Conservation (phyloP, 805 yeast species). For the Zygosaccharomyces bisporus region DNA sequence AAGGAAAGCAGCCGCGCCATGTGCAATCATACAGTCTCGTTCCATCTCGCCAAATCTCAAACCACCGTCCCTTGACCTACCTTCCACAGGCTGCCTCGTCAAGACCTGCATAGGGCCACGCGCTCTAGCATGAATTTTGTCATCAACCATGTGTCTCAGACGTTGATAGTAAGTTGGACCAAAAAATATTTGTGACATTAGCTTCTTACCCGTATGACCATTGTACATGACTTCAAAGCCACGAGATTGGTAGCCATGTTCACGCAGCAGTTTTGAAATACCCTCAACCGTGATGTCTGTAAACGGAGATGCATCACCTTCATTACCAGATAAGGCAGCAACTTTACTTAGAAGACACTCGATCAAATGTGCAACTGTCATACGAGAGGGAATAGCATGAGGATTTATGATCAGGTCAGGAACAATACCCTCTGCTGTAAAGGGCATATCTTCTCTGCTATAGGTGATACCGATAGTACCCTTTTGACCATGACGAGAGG, state of each 20-base stretch:
- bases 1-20: slow-evolving; percentile 97
- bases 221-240: slow-evolving; percentile 98
- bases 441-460: slow-evolving; percentile 98
- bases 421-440: slow-evolving; percentile 89
- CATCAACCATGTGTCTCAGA: slow-evolving; percentile 98
- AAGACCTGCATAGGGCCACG: slow-evolving; percentile 98
- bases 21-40: slow-evolving; percentile 99
- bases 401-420: slow-evolving; percentile 98
- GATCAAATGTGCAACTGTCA: slow-evolving; percentile 99
- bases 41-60: slow-evolving; percentile 99
- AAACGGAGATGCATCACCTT: slow-evolving; percentile 99
- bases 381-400: slow-evolving; percentile 99
- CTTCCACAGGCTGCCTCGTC: slow-evolving; percentile 98
- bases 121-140: slow-evolving; percentile 98
- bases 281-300: slow-evolving; percentile 98
- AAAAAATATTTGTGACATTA: slow-evolving; percentile 97
- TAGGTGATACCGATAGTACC: slow-evolving; percentile 99
- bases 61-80: slow-evolving; percentile 99
- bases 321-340: slow-evolving; percentile 89
- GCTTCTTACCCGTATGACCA: slow-evolving; percentile 97
- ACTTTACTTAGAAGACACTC: slow-evolving; percentile 96
- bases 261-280: slow-evolving; percentile 84
- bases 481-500: slow-evolving; percentile 99
- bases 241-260: slow-evolving; percentile 95
- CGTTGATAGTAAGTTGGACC: slow-evolving; percentile 99